phyloP scores from a whole-genome alignment of 208 protist genomes.

The Crithidia acanthocephali region DNA sequence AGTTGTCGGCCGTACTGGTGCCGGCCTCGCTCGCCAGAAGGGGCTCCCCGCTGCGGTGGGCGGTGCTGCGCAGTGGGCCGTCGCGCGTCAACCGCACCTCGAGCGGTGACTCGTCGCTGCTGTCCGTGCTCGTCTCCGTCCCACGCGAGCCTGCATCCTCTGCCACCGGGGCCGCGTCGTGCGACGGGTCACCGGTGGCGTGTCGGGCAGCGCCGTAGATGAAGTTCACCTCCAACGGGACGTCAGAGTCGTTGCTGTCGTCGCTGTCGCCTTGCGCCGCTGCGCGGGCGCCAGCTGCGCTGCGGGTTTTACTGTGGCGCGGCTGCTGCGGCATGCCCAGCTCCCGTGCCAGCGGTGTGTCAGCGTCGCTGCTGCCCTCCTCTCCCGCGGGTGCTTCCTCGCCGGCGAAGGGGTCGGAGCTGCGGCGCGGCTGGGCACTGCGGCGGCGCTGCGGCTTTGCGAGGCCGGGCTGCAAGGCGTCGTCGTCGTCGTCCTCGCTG shows the following conservation, averaged over 20 bases:
- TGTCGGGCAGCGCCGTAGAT: conserved; percentile 15
- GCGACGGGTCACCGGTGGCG: conserved; percentile 14
- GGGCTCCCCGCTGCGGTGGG: not conserved
- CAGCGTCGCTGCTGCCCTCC: conserved; percentile 2
- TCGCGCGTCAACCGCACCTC: not conserved
- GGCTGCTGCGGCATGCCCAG: not conserved
- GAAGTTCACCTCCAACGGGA: conserved; percentile 17
- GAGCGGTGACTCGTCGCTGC: conserved; percentile 15
- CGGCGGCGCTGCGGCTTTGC: not conserved
- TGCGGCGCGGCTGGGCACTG: not conserved
- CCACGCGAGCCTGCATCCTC: not conserved
- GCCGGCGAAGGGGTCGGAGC: not conserved
- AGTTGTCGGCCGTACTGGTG: not conserved
- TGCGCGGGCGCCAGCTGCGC: not conserved
- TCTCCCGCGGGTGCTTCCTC: conserved; percentile 9
- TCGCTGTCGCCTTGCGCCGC: conserved; percentile 4
- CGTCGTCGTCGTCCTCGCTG: conserved; percentile 19
- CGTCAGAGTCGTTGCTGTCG: conserved; percentile 28
- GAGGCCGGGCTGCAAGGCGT: not conserved
- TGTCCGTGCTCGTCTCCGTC: not conserved
- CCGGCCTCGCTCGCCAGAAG: not conserved
- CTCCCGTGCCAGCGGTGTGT: not conserved
- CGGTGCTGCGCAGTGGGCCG: conserved; percentile 10
- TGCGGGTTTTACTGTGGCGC: conserved; percentile 8
- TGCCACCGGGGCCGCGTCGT: conserved; percentile 1